Base-by-base conservation (phyloP, 352 stramenopile genomes). In the Phytophthora pisi region DNA sequence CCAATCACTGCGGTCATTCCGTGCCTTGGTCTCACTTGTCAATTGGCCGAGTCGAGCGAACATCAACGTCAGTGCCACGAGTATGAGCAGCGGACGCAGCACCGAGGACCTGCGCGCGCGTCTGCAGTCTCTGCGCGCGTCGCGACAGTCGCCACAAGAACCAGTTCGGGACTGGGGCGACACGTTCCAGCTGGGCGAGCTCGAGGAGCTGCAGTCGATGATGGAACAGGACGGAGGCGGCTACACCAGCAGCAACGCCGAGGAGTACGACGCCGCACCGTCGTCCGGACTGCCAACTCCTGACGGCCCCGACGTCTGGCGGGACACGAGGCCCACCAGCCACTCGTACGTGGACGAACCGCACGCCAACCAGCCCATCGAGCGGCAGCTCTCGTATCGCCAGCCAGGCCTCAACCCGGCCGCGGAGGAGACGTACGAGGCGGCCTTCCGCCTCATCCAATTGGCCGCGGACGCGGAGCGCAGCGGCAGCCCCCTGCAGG, bases 381-480 rank as follows among this genome's bases (percentile, higher is more conserved):
- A 67, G 42, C 43, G 57, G 4, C 64, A 72, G 28, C 57, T 63
- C 43, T 72, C 64, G n/a, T 67, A 50, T 49, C 26, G 53, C 31
- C 47, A 54, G 23, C 13, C 51, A 20, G 51, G 51, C 1, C 31
- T 46, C 18, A 54, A 51, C 9, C 51, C 36, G 15, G 23, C 59
- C 8, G 38, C 51, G 8, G 62, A 77, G 15, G 66, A 75, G 34
- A 75, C 77, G 50, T 82, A 82, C 55, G 74, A 85, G 52, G 69
- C 71, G 3, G 77, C 77, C 4, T 85, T 85, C 52, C 77, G 77
- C 5, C 59, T 85, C 38, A 79, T 85, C 28, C 74, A 85, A 47
- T 70, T 77, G 40, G 77, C 77, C n/a, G 74, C 72, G 15, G 74
- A 85, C 7, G 72, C 74, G 16, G 77, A 82, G 51, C 71, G 65